Evolutionary conservation across 108 stramenopile genomes (phyloP).

Genomic region (Fragilariopsis cylindrus): DNA sequence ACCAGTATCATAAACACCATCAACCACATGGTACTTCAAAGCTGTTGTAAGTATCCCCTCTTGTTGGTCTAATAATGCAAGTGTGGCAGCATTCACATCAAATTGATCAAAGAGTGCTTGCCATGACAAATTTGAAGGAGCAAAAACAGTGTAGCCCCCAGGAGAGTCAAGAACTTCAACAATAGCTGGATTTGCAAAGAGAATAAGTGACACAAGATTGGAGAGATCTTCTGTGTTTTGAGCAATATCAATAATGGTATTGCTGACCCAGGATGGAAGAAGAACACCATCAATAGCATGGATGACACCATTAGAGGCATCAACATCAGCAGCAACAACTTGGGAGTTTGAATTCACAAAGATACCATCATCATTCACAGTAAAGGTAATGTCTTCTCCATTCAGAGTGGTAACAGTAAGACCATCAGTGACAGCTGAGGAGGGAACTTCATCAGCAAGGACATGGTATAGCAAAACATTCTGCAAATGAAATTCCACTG

Average conservation of each 20-base stretch:
- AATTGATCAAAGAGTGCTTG: slow-evolving; percentile 33
- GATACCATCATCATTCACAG: slow-evolving; percentile 6
- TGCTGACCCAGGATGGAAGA: slow-evolving; percentile 11
- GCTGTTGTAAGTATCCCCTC: slow-evolving; percentile 7
- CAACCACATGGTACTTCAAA: slow-evolving; percentile 45
- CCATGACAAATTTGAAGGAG: slow-evolving; percentile 45
- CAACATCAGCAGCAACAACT: slow-evolving; percentile 16
- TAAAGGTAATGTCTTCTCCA: slow-evolving; percentile 5
- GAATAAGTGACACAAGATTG: not conserved
- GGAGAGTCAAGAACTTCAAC: slow-evolving; percentile 4
- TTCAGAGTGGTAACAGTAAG: not conserved
- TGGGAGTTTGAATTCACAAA: not conserved
- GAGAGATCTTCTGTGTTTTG: not conserved
- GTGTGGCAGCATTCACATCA: not conserved
- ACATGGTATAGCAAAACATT: slow-evolving; percentile 18
- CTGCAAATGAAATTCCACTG: slow-evolving; percentile 15
- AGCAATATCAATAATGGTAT: not conserved
- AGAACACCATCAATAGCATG: not conserved
- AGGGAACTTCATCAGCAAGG: not conserved
- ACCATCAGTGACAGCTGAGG: slow-evolving; percentile 12
- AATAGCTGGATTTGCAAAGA: not conserved
- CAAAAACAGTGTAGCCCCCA: slow-evolving; percentile 39
- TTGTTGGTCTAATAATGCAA: not conserved
- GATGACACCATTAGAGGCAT: slow-evolving; percentile 8
- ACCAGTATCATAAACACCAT: not conserved